Percentiles rank a stretch among this genome's conserved stretches.
These are phyloP conservation scores for Protomyces inundatus DNA, from an alignment of 1,139 yeast species.

Conservation along the genomic window DNA sequence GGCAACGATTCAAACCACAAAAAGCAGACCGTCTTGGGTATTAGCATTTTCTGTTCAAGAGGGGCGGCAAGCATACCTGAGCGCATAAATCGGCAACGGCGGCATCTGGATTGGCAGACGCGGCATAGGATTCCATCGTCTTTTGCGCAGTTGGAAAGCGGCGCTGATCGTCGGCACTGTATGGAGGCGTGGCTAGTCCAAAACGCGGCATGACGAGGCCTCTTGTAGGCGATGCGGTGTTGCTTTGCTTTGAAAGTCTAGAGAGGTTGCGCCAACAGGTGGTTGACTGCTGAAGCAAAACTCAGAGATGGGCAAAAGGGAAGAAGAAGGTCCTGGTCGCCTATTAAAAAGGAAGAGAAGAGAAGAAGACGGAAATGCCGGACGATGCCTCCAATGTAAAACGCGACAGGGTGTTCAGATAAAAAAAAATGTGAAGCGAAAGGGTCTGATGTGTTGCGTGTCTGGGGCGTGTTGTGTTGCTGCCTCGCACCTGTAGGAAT, in stretches of 20 bases:
- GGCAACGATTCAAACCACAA: slow-evolving; percentile 25
- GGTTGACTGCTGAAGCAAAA: neutral
- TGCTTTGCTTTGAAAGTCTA: too few species aligned
- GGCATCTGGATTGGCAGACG: slow-evolving; percentile 11
- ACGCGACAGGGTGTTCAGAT: neutral
- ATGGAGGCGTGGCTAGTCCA: neutral
- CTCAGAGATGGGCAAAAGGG: neutral
- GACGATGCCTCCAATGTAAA: neutral
- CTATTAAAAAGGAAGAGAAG: neutral
- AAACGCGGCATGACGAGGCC: neutral
- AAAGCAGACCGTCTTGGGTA: slow-evolving; percentile 17
- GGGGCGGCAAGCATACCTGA: slow-evolving; percentile 2
- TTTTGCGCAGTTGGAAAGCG: neutral
- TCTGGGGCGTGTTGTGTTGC: too few species aligned
- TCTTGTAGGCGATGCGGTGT: too few species aligned
- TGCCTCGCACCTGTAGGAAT: too few species aligned
- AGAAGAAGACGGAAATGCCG: neutral
- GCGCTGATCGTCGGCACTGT: neutral
- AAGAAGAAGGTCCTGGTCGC: neutral
- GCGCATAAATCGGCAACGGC: slow-evolving; percentile 18
- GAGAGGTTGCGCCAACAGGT: neutral
- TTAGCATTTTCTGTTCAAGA: neutral
- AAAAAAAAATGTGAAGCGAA: too few species aligned
- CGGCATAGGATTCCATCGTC: slow-evolving; percentile 5
- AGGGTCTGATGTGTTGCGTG: too few species aligned